Conservation (phyloP, 805 yeast genomes). For the Ogataea naganishii region DNA sequence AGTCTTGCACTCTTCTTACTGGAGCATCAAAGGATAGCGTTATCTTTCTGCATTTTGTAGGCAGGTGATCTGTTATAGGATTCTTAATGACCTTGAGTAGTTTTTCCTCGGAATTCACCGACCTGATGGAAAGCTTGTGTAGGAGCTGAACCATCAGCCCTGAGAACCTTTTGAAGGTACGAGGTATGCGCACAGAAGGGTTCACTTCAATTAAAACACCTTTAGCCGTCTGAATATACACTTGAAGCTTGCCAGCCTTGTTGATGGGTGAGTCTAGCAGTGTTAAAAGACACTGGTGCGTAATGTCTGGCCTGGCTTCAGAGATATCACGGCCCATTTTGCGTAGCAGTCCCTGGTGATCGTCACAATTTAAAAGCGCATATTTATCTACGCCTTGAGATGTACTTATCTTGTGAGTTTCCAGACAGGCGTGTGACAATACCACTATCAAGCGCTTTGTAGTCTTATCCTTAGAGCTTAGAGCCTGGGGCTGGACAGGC, state of each 20-base stretch:
- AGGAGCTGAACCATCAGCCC: slow-evolving; percentile 96
- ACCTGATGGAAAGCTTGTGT: slow-evolving; percentile 86
- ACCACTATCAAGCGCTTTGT: slow-evolving; percentile 89
- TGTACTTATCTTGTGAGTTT: slow-evolving; percentile 83
- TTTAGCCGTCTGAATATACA: slow-evolving; percentile 90
- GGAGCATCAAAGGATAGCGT: slow-evolving; percentile 91
- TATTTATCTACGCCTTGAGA: slow-evolving; percentile 77
- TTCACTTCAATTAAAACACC: slow-evolving; percentile 94
- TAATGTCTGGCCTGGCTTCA: slow-evolving; percentile 98
- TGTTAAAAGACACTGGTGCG: slow-evolving; percentile 94
- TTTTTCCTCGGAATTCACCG: slow-evolving; percentile 93
- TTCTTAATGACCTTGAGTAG: slow-evolving; percentile 90
- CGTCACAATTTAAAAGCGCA: slow-evolving; percentile 93
- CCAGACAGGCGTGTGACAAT: slow-evolving; percentile 91
- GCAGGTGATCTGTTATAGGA: slow-evolving; percentile 94
- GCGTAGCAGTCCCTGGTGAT: slow-evolving; percentile 90
- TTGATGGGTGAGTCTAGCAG: slow-evolving; percentile 95
- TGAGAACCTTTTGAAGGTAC: slow-evolving; percentile 95
- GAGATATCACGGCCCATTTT: slow-evolving; percentile 97
- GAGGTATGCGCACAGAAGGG: slow-evolving; percentile 93
- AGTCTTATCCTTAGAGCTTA: slow-evolving; percentile 76
- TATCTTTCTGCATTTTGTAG: slow-evolving; percentile 89
- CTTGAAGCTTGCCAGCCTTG: slow-evolving; percentile 95
- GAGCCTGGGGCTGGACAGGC: slow-evolving; percentile 77
- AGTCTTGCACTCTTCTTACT: slow-evolving; percentile 81